Evolutionary conservation across 1,284 basidiomycete species (phyloP), one percentile per base, ranked within the genome.

Genomic region (Papiliotrema nemorosa): DNA sequence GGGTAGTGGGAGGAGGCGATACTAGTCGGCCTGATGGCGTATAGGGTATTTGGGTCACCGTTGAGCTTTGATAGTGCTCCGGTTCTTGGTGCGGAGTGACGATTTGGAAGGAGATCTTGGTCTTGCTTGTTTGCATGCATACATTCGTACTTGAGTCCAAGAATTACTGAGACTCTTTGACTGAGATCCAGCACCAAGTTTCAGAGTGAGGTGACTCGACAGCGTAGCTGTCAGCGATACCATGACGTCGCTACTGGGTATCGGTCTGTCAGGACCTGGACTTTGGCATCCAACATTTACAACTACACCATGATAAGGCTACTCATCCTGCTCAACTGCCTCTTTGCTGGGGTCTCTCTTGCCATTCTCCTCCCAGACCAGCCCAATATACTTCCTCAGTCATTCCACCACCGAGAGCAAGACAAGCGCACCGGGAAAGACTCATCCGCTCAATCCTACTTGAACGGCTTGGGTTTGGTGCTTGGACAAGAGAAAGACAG

Each of bases 1-100:
- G 6, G 72, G 73, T 3, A 51, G 57, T 18, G 62, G 69, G 9
- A 54, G 68, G 49, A 62, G 70, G 56, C 54, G 58, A 31, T 64
- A 60, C 27, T 55, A 39, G 47, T n/a, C n/a, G n/a, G n/a, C n/a
- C n/a, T n/a, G n/a, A n/a, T n/a, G n/a, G n/a, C n/a, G n/a, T n/a
- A n/a, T n/a, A n/a, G n/a, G n/a, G n/a, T n/a, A 44, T 39, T 5
- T 24, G 38, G n/a, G 29, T 9, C 14, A 18, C 33, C 20, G 12
- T 12, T 29, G 29, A 40, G 20, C 12, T n/a, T 12, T 5, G 26
- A 26, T 27, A 26, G 27, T 31, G 29, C 29, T 31, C 29, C 29
- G 29, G 29, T 31, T n/a, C n/a, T n/a, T n/a, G n/a, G n/a, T n/a
- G n/a, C n/a, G n/a, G n/a, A n/a, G n/a, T n/a, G n/a, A n/a, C n/a